Percentiles rank a stretch among this genome's conserved stretches.
Conservation (phyloP, 192 early-diverging fungal species). For the Piromyces finnis region DNA sequence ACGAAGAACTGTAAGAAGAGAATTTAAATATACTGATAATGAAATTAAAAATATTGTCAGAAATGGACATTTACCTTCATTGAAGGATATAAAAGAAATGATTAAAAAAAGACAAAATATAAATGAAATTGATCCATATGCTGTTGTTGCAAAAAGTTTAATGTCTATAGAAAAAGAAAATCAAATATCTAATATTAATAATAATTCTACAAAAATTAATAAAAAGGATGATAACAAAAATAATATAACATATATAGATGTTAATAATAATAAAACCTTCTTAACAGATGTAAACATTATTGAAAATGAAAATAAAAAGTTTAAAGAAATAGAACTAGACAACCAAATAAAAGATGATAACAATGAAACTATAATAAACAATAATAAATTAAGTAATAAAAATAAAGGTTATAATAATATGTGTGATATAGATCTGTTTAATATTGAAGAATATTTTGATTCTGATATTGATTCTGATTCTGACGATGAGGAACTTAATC, state of each 20-base stretch:
- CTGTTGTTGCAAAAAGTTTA: slow-evolving; percentile 4
- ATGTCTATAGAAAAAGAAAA: neutral
- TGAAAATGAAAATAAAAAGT: neutral
- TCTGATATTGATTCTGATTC: neutral
- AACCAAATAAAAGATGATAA: neutral
- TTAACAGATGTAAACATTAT: slow-evolving; percentile 37
- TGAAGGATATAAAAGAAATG: slow-evolving; percentile 12
- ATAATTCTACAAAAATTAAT: neutral
- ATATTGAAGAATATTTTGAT: neutral
- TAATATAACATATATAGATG: slow-evolving; percentile 1
- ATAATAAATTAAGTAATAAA: neutral
- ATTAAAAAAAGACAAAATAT: slow-evolving; percentile 10
- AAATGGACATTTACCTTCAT: slow-evolving; percentile 4
- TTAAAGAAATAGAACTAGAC: neutral
- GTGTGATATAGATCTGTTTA: neutral
- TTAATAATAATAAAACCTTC: slow-evolving; percentile 20
- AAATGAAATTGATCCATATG: slow-evolving; percentile 14
- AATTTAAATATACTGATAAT: slow-evolving; percentile 22
- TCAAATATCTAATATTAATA: neutral
- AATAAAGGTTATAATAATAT: neutral
- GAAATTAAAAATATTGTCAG: slow-evolving; percentile 20
- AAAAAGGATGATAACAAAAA: neutral
- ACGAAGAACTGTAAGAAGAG: slow-evolving; percentile 7
- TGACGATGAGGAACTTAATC: neutral
- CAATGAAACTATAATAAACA: neutral